Evolutionary conservation across 305 asterid genomes (phyloP), one percentile per base, ranked within the genome.

Genomic region (Fraxinus latifolia): DNA sequence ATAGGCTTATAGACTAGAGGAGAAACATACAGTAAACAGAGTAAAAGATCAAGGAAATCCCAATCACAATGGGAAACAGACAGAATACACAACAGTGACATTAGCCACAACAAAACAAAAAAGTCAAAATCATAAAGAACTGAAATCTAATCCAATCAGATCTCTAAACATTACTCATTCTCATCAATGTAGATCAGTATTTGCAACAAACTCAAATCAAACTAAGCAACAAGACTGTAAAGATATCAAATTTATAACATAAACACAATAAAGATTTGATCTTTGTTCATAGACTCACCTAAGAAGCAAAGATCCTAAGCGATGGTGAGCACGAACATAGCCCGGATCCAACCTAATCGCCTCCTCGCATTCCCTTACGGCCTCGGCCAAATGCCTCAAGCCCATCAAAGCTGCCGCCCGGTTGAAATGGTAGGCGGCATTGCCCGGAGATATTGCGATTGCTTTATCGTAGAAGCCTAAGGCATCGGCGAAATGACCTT

Each of bases 331-430:
- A 86, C 90, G 88, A 37, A 84, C 90, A 60, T 96, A 94, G 12
- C 86, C 88, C 1, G 97, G 97, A 87, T 96, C 95, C 93, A 94
- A 87, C 83, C 88, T 89, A 84, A 96, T 86, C 9, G 98, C 96
- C 87, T 90, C 97, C 86, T 92, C 96, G 67, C 94, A 96, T 82
- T 90, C 99, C 87, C 82, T 85, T 79, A 92, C 87, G 0, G 98
- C 98, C 65, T 93, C 97, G 0, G 72, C 74, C 42, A 92, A 74
- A 81, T 91, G 82, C 85, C 79, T 84, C 73, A 96, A 42, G 36
- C 95, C 91, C 81, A 91, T 90, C 87, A 96, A 80, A 14, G 97
- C 96, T 2, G 96, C 96, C 0, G 97, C 95, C 15, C 94, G 87
- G 67, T 93, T 93, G 90, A 85, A 94, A 85, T 89, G 96, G 86